Base-by-base conservation (phyloP, 2,329 filamentous ascomycete genomes). In the Chrysoporthe austroafricana region DNA sequence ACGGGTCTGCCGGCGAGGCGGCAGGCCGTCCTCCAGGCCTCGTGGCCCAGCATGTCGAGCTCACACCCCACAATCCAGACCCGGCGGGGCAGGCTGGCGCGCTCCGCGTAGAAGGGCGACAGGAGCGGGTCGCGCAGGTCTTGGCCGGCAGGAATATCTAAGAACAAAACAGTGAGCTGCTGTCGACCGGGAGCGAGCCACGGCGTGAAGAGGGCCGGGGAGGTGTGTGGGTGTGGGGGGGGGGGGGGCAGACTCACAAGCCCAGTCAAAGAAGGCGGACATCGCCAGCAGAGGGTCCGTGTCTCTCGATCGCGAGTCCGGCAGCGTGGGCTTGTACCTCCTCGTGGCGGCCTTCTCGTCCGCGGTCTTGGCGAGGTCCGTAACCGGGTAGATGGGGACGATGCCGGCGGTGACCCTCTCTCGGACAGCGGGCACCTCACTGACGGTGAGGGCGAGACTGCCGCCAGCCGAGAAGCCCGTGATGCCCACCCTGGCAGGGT, bases 401-500 rank as follows among this genome's bases (percentile, higher is more conserved):
- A 80, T 59, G 13, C 68, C 76, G 0, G 80, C 83, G 14, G 64
- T 70, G 36, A 77, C 66, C n/a, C 71, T 72, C 3, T 72, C 73
- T 43, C 74, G 73, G 42, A 85, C 71, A 14, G 71, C 73, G 0
- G 78, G 77, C 18, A 81, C 71, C 71, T 84, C 81, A 14, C 78
- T 72, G 0, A 78, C 79, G 18, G 78, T 73, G 1, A 86, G 74
- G 1, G 79, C 70, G 0, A 87, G 76, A 72, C 84, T 86, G 1
- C 79, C 85, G 32, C 85, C 85, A 0, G 84, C 84, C 42, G 82
- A 84, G 75, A 83, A 86, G 16, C 85, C 85, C 2, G 75, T 78
- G 1, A 86, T 70, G 0, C 79, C 79, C 4, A 86, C 77, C 36
- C 75, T 75, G 2, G 70, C 63, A 8, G 72, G 70, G 73, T 86